Percentiles rank a stretch among this genome's conserved stretches.
Evolutionary conservation across 2,329 filamentous ascomycete species (phyloP).

Genomic region (Fusarium coffeatum): DNA sequence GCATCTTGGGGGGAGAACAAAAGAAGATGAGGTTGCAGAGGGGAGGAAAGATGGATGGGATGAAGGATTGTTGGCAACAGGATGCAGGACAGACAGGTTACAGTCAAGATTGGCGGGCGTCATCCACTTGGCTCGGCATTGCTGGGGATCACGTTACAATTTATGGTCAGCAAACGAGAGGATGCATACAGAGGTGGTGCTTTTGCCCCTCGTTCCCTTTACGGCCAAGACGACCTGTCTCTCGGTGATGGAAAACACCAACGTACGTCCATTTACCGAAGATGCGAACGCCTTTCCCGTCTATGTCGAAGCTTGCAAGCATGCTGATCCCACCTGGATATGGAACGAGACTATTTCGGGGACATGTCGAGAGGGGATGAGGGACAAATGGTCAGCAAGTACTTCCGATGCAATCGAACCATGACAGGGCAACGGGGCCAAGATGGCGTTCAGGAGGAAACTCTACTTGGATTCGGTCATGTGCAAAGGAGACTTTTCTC

Average conservation of each 20-base stretch:
- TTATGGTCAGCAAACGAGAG: slow-evolving; percentile 37
- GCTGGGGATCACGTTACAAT: slow-evolving; percentile 41
- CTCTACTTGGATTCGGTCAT: slow-evolving; percentile 21
- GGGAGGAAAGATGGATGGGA: not conserved
- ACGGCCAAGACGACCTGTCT: slow-evolving; percentile 12
- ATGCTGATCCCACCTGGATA: slow-evolving; percentile 20
- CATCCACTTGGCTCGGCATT: slow-evolving; percentile 16
- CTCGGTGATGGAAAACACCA: slow-evolving; percentile 30
- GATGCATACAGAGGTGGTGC: slow-evolving; percentile 2
- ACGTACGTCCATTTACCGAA: slow-evolving; percentile 12
- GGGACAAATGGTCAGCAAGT: slow-evolving; percentile 7
- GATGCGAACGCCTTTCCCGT: not conserved
- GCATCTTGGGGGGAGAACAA: slow-evolving; percentile 42
- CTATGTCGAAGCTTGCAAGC: slow-evolving; percentile 13
- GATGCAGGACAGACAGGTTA: slow-evolving; percentile 24
- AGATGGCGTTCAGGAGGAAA: not conserved
- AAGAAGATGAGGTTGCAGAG: slow-evolving; percentile 4
- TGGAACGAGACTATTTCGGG: slow-evolving; percentile 3
- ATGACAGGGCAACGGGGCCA: slow-evolving; percentile 5
- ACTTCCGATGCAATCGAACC: slow-evolving; percentile 36
- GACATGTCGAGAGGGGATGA: not conserved
- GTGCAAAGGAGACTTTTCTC: slow-evolving; percentile 2
- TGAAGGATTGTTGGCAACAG: slow-evolving; percentile 10
- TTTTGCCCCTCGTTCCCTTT: slow-evolving; percentile 28
- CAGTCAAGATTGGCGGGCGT: slow-evolving; percentile 28